Conservation (phyloP, 2,329 filamentous ascomycete species). For the Fusarium staphyleae region DNA sequence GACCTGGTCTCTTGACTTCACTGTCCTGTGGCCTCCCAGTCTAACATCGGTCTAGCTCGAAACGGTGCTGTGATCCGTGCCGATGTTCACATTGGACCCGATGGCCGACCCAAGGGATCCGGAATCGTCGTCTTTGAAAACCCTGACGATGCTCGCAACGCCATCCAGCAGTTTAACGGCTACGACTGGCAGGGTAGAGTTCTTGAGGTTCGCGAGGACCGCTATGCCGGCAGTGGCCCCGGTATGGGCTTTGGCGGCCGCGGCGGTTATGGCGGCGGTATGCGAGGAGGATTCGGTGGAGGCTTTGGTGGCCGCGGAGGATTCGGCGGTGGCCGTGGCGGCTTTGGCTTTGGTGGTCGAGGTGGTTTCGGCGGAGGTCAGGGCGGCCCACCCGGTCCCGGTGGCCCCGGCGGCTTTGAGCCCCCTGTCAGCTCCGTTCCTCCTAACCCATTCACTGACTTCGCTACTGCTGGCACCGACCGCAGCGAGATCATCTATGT, state of each 20-base stretch:
- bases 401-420: conserved; percentile 54
- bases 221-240: conserved; percentile 75
- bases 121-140: conserved; percentile 97
- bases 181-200: conserved; percentile 97
- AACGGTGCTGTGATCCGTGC: conserved; percentile 88
- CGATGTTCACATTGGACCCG: conserved; percentile 90
- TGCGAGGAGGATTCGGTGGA: conserved; percentile 66
- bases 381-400: conserved; percentile 39
- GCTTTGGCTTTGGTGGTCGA: conserved; percentile 57
- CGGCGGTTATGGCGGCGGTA: conserved; percentile 66
- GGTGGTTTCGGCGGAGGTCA: conserved; percentile 58
- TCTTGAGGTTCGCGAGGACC: conserved; percentile 94
- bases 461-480: conserved; percentile 85
- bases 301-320: conserved; percentile 61
- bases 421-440: conserved; percentile 59
- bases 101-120: conserved; percentile 93
- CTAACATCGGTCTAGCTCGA: conserved; percentile 49
- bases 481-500: conserved; percentile 88
- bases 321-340: conserved; percentile 53
- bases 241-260: conserved; percentile 62
- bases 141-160: conserved; percentile 91
- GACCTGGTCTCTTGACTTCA: background rate
- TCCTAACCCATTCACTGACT: conserved; percentile 94
- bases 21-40: conserved; percentile 1
- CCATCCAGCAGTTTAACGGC: conserved; percentile 97